Base-by-base conservation (phyloP, 2,329 filamentous ascomycete species). In the Gyromitra esculenta region DNA sequence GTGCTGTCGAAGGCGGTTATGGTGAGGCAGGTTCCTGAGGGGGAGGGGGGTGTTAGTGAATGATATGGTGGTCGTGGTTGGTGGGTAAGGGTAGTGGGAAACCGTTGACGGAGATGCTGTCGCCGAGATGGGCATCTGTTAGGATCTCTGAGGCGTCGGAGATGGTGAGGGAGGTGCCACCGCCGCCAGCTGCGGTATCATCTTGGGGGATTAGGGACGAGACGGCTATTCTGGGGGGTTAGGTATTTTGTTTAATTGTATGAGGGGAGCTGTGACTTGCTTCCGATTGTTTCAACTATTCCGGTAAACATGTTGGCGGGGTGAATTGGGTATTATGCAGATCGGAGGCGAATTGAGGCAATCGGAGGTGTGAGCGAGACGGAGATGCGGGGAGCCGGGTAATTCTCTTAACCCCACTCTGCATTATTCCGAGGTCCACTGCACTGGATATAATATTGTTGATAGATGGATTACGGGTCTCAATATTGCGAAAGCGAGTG, bases 91-190 rank as follows among this genome's bases (percentile, higher is more conserved):
- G 21, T 37, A 15, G 18, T 21, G 5, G 59, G 79, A 41, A 83
- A 85, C 96, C 96, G 85, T 99, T 99, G 83, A 99, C 89, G 83
- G 91, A 89, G 83, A 99, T 98, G 83, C 92, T 96, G 87, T 99
- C 96, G 80, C 96, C 96, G 31, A 97, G 87, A 80, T 94, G 90
- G 79, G 89, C 92, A 84, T 97, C 96, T 45, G 86, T 87, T 80
- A 99, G 91, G 76, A 99, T 92, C n/a, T 87, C 86, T 75, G 91
- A 91, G 79, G 88, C 85, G 80, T 94, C 87, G 80, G 89, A 88
- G 84, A 99, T 96, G 79, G 93, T 97, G 82, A 98, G 87, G 56
- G 93, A 96, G 66, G 94, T 97, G 82, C 96, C 95, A 83, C 92
- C 92, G 81, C 89, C 89, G 81, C 89, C 89, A 81, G 87, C 87